Evolutionary conservation across 768 basidiomycete species (phyloP).

Genomic region (Clavulina sp.): DNA sequence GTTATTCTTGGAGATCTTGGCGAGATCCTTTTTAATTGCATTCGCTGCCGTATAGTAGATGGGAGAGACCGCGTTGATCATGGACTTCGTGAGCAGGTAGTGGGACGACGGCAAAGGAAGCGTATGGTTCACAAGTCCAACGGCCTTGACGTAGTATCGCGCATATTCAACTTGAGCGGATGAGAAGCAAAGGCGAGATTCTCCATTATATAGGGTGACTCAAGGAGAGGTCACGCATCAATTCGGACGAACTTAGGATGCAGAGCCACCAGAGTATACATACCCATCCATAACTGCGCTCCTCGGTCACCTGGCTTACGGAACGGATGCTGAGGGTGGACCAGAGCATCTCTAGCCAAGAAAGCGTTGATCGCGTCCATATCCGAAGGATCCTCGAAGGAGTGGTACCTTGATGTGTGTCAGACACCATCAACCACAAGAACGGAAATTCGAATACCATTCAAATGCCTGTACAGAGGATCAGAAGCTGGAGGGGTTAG

Average conservation of each 20-base stretch:
- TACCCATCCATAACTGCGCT: constrained; percentile 54
- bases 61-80: constrained; percentile 40
- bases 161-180: constrained; percentile 74
- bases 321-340: constrained; percentile 56
- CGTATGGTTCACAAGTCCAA: constrained; percentile 41
- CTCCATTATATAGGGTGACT: constrained; percentile 55
- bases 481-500: not conserved
- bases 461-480: constrained; percentile 4
- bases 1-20: constrained; percentile 64
- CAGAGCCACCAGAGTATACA: constrained; percentile 5
- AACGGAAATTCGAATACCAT: constrained; percentile 1
- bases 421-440: too few species aligned
- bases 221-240: not conserved
- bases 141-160: constrained; percentile 66
- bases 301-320: constrained; percentile 45
- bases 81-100: constrained; percentile 44
- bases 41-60: constrained; percentile 36
- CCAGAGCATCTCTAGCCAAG: constrained; percentile 49
- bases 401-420: constrained; percentile 31
- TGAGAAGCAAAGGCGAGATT: constrained; percentile 65
- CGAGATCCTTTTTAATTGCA: constrained; percentile 40
- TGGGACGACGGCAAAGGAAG: constrained; percentile 66
- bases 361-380: constrained; percentile 47
- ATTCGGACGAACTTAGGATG: not conserved
- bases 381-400: constrained; percentile 41